Conservation (phyloP, 2,329 filamentous ascomycete species). For the Penicillium glabrum region DNA sequence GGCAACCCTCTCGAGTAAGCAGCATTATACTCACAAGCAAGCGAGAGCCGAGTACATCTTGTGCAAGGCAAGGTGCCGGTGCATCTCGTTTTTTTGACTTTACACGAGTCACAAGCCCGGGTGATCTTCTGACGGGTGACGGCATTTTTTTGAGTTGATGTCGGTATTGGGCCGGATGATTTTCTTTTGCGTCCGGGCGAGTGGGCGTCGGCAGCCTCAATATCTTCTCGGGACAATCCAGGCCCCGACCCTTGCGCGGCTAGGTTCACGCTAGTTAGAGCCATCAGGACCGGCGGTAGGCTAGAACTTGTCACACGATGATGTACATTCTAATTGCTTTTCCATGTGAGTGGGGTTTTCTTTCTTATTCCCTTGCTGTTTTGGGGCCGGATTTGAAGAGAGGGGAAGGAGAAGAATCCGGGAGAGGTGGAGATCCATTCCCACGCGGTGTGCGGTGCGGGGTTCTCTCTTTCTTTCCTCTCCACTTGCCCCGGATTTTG, state of each 20-base stretch:
- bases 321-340: constrained; percentile 1
- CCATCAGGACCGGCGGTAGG: constrained; percentile 13
- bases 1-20: constrained; percentile 38
- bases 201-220: background rate
- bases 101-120: constrained; percentile 40
- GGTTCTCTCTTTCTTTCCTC: background rate
- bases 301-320: constrained; percentile 1
- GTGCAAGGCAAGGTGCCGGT: constrained; percentile 39
- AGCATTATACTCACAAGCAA: constrained; percentile 37
- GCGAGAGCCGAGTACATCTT: constrained; percentile 33
- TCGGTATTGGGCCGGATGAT: constrained; percentile 18
- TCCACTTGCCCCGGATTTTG: background rate
- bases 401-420: constrained; percentile 17
- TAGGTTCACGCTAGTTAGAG: constrained; percentile 11
- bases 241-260: constrained; percentile 11
- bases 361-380: background rate
- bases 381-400: background rate
- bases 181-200: constrained; percentile 30
- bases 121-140: constrained; percentile 37
- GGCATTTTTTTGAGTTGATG: constrained; percentile 15
- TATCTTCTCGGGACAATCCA: constrained; percentile 2
- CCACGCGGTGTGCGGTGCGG: constrained; percentile 8
- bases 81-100: constrained; percentile 40
- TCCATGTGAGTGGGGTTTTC: background rate
- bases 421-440: constrained; percentile 8